Base-by-base conservation (phyloP, 768 basidiomycete species). In the Boletus huronensis region DNA sequence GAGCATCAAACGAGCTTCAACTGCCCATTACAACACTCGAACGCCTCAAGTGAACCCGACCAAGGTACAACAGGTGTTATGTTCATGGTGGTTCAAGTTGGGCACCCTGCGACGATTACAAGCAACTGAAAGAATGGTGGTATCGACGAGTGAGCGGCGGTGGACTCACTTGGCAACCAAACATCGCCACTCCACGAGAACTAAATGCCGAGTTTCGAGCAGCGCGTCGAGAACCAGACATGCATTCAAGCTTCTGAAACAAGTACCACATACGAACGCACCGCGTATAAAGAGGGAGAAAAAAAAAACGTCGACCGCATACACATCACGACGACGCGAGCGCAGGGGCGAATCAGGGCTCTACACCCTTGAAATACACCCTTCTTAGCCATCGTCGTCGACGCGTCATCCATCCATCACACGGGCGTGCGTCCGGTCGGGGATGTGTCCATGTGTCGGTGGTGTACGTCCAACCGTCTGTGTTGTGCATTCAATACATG, bases 381-480 rank as follows among this genome's bases (percentile, higher is more conserved):
- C 88, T 74, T 51, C 88, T 72, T 10, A 80, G 72, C 90, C 90
- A 91, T 50, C 87, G 72, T 58, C 88, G 70, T 59, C 88, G 69
- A 43, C 88, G 72, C 17, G 88, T 90, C 58, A 88, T 39, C 73
- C 74, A 58, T 71, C 77, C 67, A 72, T 79, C 55, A 64, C 75
- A 50, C 70, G 71, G 74, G 74, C 38, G 69, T 75, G 64, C 67
- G 58, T 58, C 64, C 70, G 36, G 65, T 9, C 70, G 52, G 11
- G 82, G 74, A 52, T 83, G 76, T 5, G 81, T 72, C 91, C 90
- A 93, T 0, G 78, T 72, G 54, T 90, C 89, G 57, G 89, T 87
- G 8, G 85, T 85, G 62, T 92, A 92, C 14, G 88, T 81, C 89
- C 91, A 93, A 3, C 88, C 90, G 61, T 82, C 55, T 21, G 58